These are phyloP conservation scores for Betula pendula DNA, from an alignment of 306 rosid genomes.

Conservation along the genomic window DNA sequence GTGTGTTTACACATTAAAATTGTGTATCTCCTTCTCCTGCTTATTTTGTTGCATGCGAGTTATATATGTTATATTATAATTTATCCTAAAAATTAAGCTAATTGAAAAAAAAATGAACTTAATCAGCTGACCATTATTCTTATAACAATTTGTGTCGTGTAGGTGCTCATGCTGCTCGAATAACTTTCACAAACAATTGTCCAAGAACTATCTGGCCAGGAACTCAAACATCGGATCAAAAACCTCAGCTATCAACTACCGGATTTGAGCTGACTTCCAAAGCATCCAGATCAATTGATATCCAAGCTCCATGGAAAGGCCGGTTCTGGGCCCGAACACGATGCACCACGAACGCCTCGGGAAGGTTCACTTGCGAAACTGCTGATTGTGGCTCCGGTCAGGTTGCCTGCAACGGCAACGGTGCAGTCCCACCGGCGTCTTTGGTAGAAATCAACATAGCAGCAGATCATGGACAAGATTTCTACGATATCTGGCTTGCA, in stretches of 20 bases:
- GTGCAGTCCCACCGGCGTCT: conserved; percentile 45
- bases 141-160: background rate
- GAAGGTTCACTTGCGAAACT: conserved; percentile 35
- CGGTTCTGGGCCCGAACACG: conserved; percentile 42
- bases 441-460: conserved; percentile 38
- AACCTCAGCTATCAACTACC: conserved; percentile 33
- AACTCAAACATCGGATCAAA: conserved; percentile 26
- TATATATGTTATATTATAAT: too few species aligned
- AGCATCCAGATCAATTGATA: background rate
- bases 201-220: conserved; percentile 41
- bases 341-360: conserved; percentile 27
- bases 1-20: too few species aligned
- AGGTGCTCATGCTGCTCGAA: conserved; percentile 20
- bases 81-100: too few species aligned
- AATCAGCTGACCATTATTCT: background rate
- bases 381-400: conserved; percentile 41
- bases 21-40: too few species aligned
- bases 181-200: conserved; percentile 40
- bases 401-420: conserved; percentile 39
- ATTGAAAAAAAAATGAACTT: too few species aligned
- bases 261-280: conserved; percentile 31
- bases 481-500: conserved; percentile 38
- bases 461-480: conserved; percentile 33
- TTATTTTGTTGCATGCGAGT: too few species aligned
- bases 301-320: conserved; percentile 42